Conservation (phyloP, 1,284 basidiomycete genomes). For the Moesziomyces sp. region DNA sequence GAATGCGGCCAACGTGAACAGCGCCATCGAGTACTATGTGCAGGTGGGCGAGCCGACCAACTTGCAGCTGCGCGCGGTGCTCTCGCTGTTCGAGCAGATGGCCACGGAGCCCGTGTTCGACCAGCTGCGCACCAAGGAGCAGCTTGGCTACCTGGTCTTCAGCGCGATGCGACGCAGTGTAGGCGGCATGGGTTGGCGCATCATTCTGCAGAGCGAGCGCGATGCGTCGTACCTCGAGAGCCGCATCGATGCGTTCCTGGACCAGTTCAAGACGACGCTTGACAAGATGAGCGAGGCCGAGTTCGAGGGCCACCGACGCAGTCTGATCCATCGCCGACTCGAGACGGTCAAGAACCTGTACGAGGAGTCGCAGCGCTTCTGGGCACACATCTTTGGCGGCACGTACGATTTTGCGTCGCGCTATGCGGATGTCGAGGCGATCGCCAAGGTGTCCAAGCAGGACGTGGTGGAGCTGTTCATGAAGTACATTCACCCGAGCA, state of each 20-base stretch:
- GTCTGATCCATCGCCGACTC: conserved; percentile 63
- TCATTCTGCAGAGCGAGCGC: conserved; percentile 91
- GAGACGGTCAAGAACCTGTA: conserved; percentile 64
- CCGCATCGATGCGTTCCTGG: conserved; percentile 87
- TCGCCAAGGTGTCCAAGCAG: conserved; percentile 77
- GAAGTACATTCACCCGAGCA: conserved; percentile 73
- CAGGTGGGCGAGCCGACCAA: conserved; percentile 63
- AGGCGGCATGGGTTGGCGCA: conserved; percentile 81
- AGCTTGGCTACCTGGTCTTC: conserved; percentile 81
- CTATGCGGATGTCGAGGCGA: conserved; percentile 76
- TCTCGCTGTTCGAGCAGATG: conserved; percentile 64
- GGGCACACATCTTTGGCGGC: conserved; percentile 75
- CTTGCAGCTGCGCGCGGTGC: conserved; percentile 51
- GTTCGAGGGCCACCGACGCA: conserved; percentile 57
- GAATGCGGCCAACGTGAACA: conserved; percentile 89
- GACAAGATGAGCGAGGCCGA: conserved; percentile 57
- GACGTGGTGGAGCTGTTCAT: conserved; percentile 83
- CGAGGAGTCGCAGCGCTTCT: conserved; percentile 69
- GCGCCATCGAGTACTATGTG: conserved; percentile 70
- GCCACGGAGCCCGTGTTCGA: conserved; percentile 87
- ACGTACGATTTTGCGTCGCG: conserved; percentile 70
- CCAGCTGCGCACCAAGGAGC: conserved; percentile 92
- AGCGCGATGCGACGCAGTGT: conserved; percentile 50
- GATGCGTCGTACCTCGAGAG: conserved; percentile 84
- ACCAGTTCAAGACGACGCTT: conserved; percentile 73